Evolutionary conservation across 2,329 filamentous ascomycete genomes (phyloP), one percentile per base, ranked within the genome.

Genomic region (Pseudomassariella vexata): DNA sequence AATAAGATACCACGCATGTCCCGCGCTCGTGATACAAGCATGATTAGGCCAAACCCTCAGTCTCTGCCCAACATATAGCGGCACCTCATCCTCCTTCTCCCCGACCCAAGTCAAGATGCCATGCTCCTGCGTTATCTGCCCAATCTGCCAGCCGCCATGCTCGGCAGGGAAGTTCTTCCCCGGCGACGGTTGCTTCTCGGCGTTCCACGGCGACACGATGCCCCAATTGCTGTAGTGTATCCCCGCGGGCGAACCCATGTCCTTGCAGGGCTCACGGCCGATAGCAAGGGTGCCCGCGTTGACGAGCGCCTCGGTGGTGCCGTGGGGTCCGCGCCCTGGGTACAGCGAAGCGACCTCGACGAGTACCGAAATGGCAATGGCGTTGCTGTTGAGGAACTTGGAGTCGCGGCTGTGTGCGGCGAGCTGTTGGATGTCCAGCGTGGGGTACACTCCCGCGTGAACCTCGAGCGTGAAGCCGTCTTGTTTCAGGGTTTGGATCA

Each of bases 21-120:
- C 73, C 0, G 78, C 79, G 0, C 82, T 79, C 2, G 84, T 74
- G 44, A 90, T 81, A 52, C 85, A 92, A 21, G 84, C 77, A 59
- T 92, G 85, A 46, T 90, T 90, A 0, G 85, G 84, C 77, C 81
- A 89, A 6, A 90, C 62, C 36, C 76, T 66, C 17, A 89, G 57
- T 47, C 76, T 76, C 49, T 86, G 73, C 1, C 85, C 84, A 19
- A 85, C 62, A 3, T 55, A 41, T 36, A 86, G 50, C 28, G 59
- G 59, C 28, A 70, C 56, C n/a, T 63, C 54, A 9, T 63, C 53
- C 0, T 65, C 67, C 23, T 65, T 59, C 9, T 50, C 41, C 1
- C 61, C 58, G 10, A 62, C 58, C 75, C 81, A 87, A 2, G 62
- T 65, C 45, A 90, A 49, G 33, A 87, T 76, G 0, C 82, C 83